Base-by-base conservation (phyloP, 331 rosid genomes). In the Saraca asoca region DNA sequence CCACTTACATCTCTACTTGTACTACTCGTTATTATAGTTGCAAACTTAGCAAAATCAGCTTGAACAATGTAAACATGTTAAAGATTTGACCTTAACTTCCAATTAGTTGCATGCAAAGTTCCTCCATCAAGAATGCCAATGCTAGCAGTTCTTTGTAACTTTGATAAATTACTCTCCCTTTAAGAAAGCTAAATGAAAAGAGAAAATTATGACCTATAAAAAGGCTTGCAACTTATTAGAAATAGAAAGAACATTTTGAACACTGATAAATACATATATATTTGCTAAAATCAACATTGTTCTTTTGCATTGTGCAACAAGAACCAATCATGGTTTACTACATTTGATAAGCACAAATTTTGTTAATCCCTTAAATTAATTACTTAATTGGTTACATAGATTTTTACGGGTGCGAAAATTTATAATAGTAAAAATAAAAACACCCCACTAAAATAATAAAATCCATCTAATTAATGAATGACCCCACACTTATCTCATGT, bases 81-180 rank as follows among this genome's bases (percentile, higher is more conserved):
- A 8, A 38, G 4, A 4, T 18, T 44, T 8, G 66, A 90, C 96
- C 96, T 90, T 90, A 90, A 95, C 96, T 90, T 90, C 96, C 95
- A 87, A 50, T 79, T 59, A 4, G 78, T 81, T 18, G 90, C 90
- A 5, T 88, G 86, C 81, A 85, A 80, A 66, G 85, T 78, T 64
- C 88, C 95, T 73, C 80, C 95, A 72, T 87, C 78, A 6, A 83
- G 88, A 78, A 87, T 80, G 49, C 96, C 92, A 48, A 82, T 67
- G 76, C 81, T 72, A 4, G 88, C 86, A 76, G 81, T 76, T 80
- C 95, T 83, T 68, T 81, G 96, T 63, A 85, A 72, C 75, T 83
- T 83, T 34, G 87, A 90, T 80, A 90, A 76, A 74, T 85, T 85
- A 33, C 87, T 78, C 86, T 85, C 85, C 13, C 54, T 72, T 62